A percentile compares a stretch with the other conserved stretches of the same genome.
Evolutionary conservation across 2,329 filamentous ascomycete species (phyloP).

Genomic region (Aspergillus versicolor): DNA sequence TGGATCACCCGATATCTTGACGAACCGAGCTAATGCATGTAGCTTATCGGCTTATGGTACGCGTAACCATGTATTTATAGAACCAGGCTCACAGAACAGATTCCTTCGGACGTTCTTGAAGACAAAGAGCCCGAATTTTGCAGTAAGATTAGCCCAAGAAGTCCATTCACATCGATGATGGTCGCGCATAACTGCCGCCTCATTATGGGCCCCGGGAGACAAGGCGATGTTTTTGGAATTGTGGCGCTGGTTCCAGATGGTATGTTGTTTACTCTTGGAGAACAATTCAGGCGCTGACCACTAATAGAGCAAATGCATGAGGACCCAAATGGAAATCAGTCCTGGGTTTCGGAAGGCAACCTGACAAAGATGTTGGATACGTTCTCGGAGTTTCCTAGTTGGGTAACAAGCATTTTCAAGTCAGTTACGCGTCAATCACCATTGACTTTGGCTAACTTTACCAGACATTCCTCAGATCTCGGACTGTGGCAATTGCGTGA

Average conservation of each 20-base stretch:
- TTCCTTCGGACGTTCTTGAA: neutral
- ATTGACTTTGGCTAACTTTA: neutral
- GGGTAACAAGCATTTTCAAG: conserved; percentile 9
- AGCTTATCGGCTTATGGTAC: conserved; percentile 9
- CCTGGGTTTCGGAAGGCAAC: conserved; percentile 9
- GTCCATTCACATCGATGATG: conserved; percentile 48
- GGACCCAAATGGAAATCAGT: neutral
- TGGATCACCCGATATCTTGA: neutral
- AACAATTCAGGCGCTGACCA: neutral
- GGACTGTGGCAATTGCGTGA: conserved; percentile 13
- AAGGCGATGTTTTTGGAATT: conserved; percentile 44
- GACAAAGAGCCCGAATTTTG: conserved; percentile 19
- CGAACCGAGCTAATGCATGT: neutral
- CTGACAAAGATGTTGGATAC: conserved; percentile 11
- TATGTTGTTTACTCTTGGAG: neutral
- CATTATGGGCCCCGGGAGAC: conserved; percentile 49
- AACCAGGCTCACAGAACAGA: neutral
- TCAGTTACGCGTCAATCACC: neutral
- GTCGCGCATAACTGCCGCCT: conserved; percentile 43
- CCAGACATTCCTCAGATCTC: conserved; percentile 18
- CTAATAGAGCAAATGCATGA: conserved; percentile 4
- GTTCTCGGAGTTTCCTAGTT: conserved; percentile 10
- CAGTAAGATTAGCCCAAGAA: conserved; percentile 36
- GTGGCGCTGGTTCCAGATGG: conserved; percentile 47
- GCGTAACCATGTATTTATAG: neutral